phyloP scores from a whole-genome alignment of 1,139 yeast species.

The Pichia inconspicua region DNA sequence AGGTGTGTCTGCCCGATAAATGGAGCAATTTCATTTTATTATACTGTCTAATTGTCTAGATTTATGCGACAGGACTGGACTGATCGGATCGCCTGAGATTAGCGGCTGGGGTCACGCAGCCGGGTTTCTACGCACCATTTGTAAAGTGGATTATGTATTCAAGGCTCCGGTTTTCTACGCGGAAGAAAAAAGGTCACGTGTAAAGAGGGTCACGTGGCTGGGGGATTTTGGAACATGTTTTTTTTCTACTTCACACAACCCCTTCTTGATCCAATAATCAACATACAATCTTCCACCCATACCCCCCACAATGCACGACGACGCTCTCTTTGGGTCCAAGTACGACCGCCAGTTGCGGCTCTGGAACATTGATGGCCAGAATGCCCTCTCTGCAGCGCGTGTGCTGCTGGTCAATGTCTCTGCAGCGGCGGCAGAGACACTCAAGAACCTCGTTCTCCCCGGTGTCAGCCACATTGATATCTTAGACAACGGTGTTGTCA shows the following conservation, averaged over 20 bases:
- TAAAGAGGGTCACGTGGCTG: no score
- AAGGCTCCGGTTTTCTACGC: constrained; percentile 1
- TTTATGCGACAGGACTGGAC: neutral
- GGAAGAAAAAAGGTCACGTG: no score
- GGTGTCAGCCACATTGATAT: constrained; percentile 68
- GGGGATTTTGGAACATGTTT: no score
- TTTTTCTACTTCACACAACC: no score
- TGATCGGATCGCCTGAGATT: neutral
- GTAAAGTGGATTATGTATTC: no score
- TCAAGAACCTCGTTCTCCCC: constrained; percentile 75
- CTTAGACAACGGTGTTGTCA: constrained; percentile 40
- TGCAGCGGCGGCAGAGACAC: constrained; percentile 55
- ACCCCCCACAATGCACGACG: neutral
- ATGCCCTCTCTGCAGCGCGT: constrained; percentile 47
- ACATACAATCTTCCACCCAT: no score
- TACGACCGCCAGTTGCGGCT: constrained; percentile 86
- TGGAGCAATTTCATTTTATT: neutral
- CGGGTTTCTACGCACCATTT: constrained; percentile 1
- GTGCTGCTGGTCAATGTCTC: constrained; percentile 58
- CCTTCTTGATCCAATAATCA: no score
- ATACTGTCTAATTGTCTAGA: no score
- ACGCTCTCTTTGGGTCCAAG: constrained; percentile 17
- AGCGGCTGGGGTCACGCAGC: neutral
- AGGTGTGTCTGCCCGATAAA: neutral
- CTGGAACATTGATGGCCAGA: constrained; percentile 81